Percentiles rank a stretch among this genome's conserved stretches.
These are phyloP conservation scores for Lizanozyma gosingica DNA, from an alignment of 1,139 yeast genomes.

Conservation along the genomic window DNA sequence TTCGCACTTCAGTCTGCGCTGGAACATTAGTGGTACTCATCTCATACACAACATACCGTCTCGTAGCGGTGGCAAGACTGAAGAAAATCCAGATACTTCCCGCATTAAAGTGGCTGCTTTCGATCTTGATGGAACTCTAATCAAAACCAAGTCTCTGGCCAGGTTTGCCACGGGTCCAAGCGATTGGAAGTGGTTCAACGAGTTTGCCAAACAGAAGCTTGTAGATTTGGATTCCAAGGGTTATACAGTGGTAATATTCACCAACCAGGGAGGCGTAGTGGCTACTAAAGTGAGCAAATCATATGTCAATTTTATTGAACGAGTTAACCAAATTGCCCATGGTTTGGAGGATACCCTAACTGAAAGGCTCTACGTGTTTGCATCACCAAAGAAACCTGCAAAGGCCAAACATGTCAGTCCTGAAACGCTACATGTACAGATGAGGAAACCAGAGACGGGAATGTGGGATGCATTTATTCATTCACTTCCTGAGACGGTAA, in stretches of 20 bases:
- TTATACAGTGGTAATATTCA: constrained; percentile 55
- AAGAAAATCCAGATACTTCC: constrained; percentile 1
- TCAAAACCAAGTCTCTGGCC: constrained; percentile 48
- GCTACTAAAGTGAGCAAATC: constrained; percentile 41
- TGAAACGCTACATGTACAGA: constrained; percentile 26
- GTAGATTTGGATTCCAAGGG: constrained; percentile 14
- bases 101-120: constrained; percentile 52
- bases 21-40: constrained; percentile 28
- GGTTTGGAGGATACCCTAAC: constrained; percentile 10
- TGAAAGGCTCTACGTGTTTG: constrained; percentile 45
- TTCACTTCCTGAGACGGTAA: constrained; percentile 4
- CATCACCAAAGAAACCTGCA: constrained; percentile 48
- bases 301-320: constrained; percentile 34
- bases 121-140: constrained; percentile 71
- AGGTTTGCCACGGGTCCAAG: constrained; percentile 44
- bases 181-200: constrained; percentile 66
- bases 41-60: constrained; percentile 23
- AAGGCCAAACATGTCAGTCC: constrained; percentile 15
- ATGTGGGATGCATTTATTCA: constrained; percentile 49
- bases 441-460: constrained; percentile 71
- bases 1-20: constrained; percentile 6
- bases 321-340: constrained; percentile 30
- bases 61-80: constrained; percentile 2
- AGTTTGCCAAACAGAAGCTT: constrained; percentile 20
- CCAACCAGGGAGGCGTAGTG: constrained; percentile 75